phyloP scores from a whole-genome alignment of 768 basidiomycete genomes.

The Boletus subparvulus region DNA sequence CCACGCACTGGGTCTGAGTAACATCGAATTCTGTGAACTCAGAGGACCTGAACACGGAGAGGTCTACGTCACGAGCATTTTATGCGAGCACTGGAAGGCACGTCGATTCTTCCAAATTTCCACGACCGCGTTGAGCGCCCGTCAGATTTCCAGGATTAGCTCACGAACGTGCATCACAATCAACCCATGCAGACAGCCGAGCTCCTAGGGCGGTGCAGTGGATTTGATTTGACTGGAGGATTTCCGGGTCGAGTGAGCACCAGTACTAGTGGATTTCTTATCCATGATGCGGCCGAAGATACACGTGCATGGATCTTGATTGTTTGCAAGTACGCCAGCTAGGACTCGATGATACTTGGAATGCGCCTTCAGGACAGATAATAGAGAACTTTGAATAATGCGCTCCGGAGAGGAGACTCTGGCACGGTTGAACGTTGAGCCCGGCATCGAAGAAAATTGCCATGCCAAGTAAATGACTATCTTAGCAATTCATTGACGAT shows the following conservation, averaged over 20 bases:
- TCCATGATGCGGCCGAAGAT: neutral
- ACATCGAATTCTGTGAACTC: slow-evolving; percentile 7
- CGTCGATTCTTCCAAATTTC: neutral
- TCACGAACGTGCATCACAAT: slow-evolving; percentile 24
- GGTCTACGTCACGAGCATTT: neutral
- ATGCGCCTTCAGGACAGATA: too few relatives aligned
- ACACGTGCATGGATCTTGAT: neutral
- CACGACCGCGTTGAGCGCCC: neutral
- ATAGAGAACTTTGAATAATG: neutral
- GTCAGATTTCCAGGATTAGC: neutral
- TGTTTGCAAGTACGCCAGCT: too few relatives aligned
- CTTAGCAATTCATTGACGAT: slow-evolving; percentile 10
- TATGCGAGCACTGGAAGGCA: neutral
- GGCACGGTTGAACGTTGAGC: neutral
- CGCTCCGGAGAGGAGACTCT: neutral
- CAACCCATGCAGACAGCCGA: neutral
- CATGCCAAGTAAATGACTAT: slow-evolving; percentile 11
- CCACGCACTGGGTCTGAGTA: neutral
- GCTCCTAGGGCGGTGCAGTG: neutral
- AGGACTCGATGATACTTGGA: too few relatives aligned
- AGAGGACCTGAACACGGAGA: neutral
- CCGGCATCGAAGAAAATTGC: neutral
- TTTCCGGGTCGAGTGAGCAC: too few relatives aligned
- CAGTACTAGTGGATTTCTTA: too few relatives aligned
- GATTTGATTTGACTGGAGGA: neutral